Conservation (phyloP, 2,329 filamentous ascomycete species). For the Fusarium liriodendri region DNA sequence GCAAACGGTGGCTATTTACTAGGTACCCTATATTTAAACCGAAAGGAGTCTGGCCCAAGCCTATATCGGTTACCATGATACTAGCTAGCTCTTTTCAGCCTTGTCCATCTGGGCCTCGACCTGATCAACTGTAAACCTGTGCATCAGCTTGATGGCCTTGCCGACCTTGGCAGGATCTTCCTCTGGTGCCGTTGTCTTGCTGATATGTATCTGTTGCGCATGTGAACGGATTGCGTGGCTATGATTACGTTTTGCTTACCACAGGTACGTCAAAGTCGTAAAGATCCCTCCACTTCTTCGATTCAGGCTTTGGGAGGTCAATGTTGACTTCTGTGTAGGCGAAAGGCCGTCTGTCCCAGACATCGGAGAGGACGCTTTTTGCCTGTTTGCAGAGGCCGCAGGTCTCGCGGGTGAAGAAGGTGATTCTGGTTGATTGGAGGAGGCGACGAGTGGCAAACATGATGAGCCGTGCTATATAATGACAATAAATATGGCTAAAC, state of each 20-base stretch:
- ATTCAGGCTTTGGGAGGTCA: conserved; percentile 73
- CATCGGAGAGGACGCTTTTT: conserved; percentile 73
- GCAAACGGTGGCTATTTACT: not conserved
- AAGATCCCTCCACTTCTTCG: conserved; percentile 74
- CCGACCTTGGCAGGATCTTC: conserved; percentile 66
- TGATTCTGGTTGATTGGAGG: conserved; percentile 71
- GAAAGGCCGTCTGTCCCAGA: conserved; percentile 76
- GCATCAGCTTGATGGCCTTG: conserved; percentile 79
- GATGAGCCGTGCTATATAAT: not conserved
- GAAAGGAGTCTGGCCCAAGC: not conserved
- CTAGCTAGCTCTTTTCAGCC: conserved; percentile 52
- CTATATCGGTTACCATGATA: not conserved
- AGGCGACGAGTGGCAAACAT: conserved; percentile 66
- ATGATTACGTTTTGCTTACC: conserved; percentile 58
- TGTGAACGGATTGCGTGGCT: not conserved
- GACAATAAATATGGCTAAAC: not conserved
- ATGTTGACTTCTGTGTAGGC: conserved; percentile 78
- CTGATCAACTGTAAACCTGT: conserved; percentile 76
- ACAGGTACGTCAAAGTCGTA: conserved; percentile 89
- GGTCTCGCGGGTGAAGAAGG: conserved; percentile 78
- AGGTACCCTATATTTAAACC: not conserved
- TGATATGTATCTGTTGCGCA: conserved; percentile 69
- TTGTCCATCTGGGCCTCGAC: conserved; percentile 77
- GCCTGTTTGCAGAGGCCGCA: conserved; percentile 79
- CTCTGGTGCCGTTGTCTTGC: conserved; percentile 62